Base-by-base conservation (phyloP, 1,284 basidiomycete genomes). In the Thecaphora frezii region DNA sequence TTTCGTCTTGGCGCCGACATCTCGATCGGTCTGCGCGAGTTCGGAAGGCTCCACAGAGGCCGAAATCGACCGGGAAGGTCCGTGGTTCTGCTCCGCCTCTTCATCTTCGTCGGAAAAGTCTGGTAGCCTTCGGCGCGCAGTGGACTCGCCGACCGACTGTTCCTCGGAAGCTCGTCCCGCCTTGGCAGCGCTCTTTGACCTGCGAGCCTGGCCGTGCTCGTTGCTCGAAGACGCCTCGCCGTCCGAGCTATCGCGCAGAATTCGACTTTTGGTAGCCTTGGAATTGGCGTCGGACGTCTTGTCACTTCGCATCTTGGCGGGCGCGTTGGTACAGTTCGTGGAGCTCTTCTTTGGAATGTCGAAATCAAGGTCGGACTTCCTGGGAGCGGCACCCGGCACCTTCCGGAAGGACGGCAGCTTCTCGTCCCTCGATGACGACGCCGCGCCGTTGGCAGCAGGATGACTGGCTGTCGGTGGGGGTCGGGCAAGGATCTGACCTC, bases 391-490 rank as follows among this genome's bases (percentile, higher is more conserved):
- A 16, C 30, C 19, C 1, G 30, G 52, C 2, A 48, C n/a, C 46
- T 61, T 68, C n/a, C 65, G 67, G 52, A 73, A 66, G 1, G 68
- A 60, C 0, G 68, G 68, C n/a, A 73, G 53, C 13, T 53, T 54
- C 5, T 51, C 38, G 12, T 66, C 57, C 14, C 19, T 45, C 9
- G 37, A 44, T 18, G 42, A 19, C 22, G 45, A n/a, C 2, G 41
- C 4, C 2, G 23, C 48, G 13, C 46, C 46, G 21, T 54, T 46
- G 28, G 44, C 37, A 3, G 16, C 36, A 22, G 1, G 42, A 23
- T 10, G 43, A 13, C 7, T 41, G n/a, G 13, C 37, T 51, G 7
- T 66, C 39, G 48, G 45, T 30, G 30, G 38, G 0, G 55, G 46
- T 33, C 63, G 53, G 18, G 60, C 60, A 16, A 75, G 40, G 18